Conservation (phyloP, 2,329 filamentous ascomycete species). For the Alternaria ethzedia region DNA sequence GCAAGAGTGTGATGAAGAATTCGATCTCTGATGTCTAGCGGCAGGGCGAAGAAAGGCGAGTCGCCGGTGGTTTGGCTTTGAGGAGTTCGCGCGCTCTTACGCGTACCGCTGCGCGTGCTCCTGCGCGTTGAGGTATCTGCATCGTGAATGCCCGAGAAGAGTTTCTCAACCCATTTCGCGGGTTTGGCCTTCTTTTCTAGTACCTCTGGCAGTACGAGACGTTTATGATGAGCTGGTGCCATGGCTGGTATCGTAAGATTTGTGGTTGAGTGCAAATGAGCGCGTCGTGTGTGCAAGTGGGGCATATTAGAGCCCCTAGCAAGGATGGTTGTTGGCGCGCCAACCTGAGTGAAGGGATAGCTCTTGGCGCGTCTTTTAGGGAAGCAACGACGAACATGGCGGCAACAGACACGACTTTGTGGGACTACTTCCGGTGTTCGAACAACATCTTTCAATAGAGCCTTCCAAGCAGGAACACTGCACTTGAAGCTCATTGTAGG, state of each 20-base stretch:
- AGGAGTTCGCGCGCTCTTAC: background rate
- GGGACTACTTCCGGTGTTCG: too few species aligned
- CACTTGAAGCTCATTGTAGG: background rate
- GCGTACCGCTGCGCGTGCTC: background rate
- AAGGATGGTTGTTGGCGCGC: background rate
- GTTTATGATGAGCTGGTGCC: background rate
- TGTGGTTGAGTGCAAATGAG: background rate
- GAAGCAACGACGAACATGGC: background rate
- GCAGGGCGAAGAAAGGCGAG: background rate
- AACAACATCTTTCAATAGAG: too few species aligned
- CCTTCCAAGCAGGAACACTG: background rate
- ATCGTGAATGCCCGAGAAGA: background rate
- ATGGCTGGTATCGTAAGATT: background rate
- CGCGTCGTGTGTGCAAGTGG: background rate
- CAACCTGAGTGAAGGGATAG: background rate
- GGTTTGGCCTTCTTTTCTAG: background rate
- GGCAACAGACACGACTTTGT: background rate
- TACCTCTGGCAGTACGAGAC: background rate
- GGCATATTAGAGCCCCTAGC: background rate
- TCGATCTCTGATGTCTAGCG: background rate
- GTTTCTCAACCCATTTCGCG: background rate
- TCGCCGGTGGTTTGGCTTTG: background rate
- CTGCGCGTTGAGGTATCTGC: background rate
- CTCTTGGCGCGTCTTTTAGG: background rate
- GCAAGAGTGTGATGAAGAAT: background rate